Evolutionary conservation across 2,329 filamentous ascomycete genomes (phyloP).

Genomic region (Arthrobotrys conoides): DNA sequence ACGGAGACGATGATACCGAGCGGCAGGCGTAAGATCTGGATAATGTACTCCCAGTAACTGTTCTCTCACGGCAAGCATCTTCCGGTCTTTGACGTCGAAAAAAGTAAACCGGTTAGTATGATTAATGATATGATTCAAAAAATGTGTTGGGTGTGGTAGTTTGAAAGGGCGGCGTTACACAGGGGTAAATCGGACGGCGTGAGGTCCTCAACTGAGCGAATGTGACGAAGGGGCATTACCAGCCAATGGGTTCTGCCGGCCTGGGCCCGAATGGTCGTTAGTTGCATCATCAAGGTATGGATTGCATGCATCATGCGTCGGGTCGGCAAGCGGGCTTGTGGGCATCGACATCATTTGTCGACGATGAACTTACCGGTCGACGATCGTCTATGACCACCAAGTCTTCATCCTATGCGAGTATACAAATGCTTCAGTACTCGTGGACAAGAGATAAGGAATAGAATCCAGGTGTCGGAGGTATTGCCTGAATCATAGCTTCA

Average conservation of each 20-base stretch:
- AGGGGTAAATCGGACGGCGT: conserved; percentile 47
- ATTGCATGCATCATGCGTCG: not conserved
- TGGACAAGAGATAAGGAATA: not conserved
- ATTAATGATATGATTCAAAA: not conserved
- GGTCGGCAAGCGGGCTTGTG: not conserved
- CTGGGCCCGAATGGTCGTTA: conserved; percentile 16
- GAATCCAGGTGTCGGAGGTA: not conserved
- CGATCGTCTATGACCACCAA: conserved; percentile 52
- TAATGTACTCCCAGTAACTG: conserved; percentile 36
- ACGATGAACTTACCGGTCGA: conserved; percentile 28
- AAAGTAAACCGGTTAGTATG: not conserved
- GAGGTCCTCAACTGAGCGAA: conserved; percentile 52
- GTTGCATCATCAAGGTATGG: not conserved
- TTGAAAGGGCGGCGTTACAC: conserved; percentile 41
- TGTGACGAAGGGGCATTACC: conserved; percentile 53
- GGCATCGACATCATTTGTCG: not conserved
- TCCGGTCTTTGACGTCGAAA: conserved; percentile 32
- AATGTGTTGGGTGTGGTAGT: conserved; percentile 47
- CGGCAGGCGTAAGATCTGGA: conserved; percentile 37
- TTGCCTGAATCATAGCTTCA: not conserved
- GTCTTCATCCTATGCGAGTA: conserved; percentile 36
- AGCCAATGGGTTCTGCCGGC: conserved; percentile 53
- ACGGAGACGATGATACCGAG: conserved; percentile 26
- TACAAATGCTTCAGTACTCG: not conserved
- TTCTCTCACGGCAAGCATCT: conserved; percentile 51